These are phyloP conservation scores for Pleurotus sapidus DNA, from an alignment of 768 basidiomycete genomes.

Conservation along the genomic window DNA sequence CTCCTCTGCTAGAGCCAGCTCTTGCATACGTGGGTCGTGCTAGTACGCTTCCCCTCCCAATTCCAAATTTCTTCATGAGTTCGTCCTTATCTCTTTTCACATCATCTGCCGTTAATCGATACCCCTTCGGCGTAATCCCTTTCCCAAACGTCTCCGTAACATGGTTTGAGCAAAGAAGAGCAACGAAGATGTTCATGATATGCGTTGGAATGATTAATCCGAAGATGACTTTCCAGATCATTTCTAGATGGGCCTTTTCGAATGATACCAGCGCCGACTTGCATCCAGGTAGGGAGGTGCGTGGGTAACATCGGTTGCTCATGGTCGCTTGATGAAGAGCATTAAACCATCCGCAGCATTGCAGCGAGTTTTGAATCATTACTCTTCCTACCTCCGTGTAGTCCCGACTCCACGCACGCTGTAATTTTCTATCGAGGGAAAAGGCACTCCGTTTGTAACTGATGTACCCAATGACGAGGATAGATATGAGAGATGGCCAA, in stretches of 20 bases:
- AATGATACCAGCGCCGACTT: conserved; percentile 56
- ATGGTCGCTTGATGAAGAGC: conserved; percentile 58
- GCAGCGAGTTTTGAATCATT: conserved; percentile 56
- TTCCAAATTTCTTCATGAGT: conserved; percentile 13
- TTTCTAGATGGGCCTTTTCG: conserved; percentile 43
- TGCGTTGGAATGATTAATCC: conserved; percentile 52
- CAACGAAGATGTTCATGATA: conserved; percentile 53
- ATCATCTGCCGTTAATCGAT: conserved; percentile 51
- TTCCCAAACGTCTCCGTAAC: conserved; percentile 61
- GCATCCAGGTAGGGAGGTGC: conserved; percentile 65
- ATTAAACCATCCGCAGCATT: conserved; percentile 67
- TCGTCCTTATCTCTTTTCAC: conserved; percentile 38
- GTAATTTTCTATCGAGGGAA: conserved; percentile 63
- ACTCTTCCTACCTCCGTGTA: conserved; percentile 53
- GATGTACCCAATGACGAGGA: conserved; percentile 63
- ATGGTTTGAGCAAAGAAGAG: conserved; percentile 69
- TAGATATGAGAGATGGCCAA: conserved; percentile 57
- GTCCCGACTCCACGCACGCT: conserved; percentile 64
- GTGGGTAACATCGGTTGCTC: conserved; percentile 57
- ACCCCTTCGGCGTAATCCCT: conserved; percentile 57
- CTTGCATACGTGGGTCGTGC: conserved; percentile 17
- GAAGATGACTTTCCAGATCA: conserved; percentile 52
- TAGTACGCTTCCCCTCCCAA: conserved; percentile 5
- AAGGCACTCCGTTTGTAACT: conserved; percentile 59
- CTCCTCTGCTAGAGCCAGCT: conserved; percentile 14